phyloP scores from a whole-genome alignment of 495 filamentous ascomycete genomes.

The Neurospora sp. region DNA sequence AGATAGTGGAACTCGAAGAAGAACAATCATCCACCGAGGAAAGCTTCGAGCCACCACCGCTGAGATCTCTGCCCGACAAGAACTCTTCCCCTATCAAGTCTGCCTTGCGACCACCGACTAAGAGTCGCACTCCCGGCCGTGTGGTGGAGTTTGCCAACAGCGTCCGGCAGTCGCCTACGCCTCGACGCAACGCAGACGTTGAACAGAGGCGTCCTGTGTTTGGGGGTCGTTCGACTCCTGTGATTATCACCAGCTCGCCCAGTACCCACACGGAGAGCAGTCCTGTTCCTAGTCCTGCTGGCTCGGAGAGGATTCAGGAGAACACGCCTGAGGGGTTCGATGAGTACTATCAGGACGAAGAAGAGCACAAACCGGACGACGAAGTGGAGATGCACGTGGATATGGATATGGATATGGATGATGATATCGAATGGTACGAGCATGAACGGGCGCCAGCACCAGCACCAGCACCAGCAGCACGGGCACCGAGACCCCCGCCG shows the following conservation, averaged over 20 bases:
- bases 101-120: conserved; percentile 38
- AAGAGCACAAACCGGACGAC: not conserved
- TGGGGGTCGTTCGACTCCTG: not conserved
- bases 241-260: not conserved
- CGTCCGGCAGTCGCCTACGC: conserved; percentile 1
- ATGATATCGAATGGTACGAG: not conserved
- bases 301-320: not conserved
- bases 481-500: not conserved
- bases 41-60: conserved; percentile 1
- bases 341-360: conserved; percentile 4
- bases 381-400: not conserved
- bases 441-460: not conserved
- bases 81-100: conserved; percentile 40
- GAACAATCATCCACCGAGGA: conserved; percentile 7
- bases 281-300: not conserved
- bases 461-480: not conserved
- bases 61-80: conserved; percentile 19
- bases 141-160: conserved; percentile 37
- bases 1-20: conserved; percentile 1
- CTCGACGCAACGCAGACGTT: not conserved
- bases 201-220: not conserved
- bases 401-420: not conserved
- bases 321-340: conserved; percentile 2
- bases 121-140: conserved; percentile 27
- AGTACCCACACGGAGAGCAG: not conserved